Percentiles rank a stretch among this genome's conserved stretches.
phyloP scores from a whole-genome alignment of 257 asterid species.

The Voacanga thouarsii region DNA sequence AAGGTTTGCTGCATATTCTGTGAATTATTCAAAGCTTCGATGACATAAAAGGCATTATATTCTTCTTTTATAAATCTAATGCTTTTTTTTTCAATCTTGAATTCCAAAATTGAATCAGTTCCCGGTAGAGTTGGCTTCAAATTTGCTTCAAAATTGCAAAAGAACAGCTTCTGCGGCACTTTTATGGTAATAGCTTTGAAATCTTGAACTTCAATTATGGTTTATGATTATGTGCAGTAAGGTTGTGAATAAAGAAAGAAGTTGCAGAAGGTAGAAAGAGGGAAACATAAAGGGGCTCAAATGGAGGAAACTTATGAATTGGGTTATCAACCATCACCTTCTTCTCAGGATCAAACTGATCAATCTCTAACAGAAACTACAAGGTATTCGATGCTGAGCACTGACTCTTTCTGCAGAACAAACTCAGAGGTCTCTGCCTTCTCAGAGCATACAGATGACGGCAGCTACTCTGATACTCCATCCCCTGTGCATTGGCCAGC shows the following conservation, averaged over 20 bases:
- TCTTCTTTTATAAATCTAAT: conserved; percentile 20
- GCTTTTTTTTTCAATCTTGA: conserved; percentile 2
- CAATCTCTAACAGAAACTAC: conserved; percentile 49
- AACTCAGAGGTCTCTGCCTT: conserved; percentile 65
- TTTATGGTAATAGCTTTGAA: neutral
- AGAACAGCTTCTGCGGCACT: neutral
- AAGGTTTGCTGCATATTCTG: conserved; percentile 37
- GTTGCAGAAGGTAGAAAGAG: conserved; percentile 5
- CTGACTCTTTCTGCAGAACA: conserved; percentile 64
- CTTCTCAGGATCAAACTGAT: conserved; percentile 49
- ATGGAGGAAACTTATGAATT: conserved; percentile 59
- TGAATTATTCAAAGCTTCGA: conserved; percentile 22
- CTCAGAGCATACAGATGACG: conserved; percentile 61
- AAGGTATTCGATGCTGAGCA: conserved; percentile 40
- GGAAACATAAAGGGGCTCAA: conserved; percentile 7
- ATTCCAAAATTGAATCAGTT: conserved; percentile 15
- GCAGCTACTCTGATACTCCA: conserved; percentile 44
- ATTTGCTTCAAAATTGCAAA: neutral
- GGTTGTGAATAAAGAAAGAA: neutral
- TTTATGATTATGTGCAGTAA: conserved; percentile 19
- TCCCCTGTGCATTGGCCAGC: conserved; percentile 67
- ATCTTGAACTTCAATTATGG: conserved; percentile 22
- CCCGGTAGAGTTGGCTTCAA: conserved; percentile 15
- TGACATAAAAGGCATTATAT: conserved; percentile 29
- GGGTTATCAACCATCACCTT: conserved; percentile 52